Percentiles rank a stretch among this genome's conserved stretches.
phyloP scores from a whole-genome alignment of 208 protist genomes.

The Zelonia costaricensis region DNA sequence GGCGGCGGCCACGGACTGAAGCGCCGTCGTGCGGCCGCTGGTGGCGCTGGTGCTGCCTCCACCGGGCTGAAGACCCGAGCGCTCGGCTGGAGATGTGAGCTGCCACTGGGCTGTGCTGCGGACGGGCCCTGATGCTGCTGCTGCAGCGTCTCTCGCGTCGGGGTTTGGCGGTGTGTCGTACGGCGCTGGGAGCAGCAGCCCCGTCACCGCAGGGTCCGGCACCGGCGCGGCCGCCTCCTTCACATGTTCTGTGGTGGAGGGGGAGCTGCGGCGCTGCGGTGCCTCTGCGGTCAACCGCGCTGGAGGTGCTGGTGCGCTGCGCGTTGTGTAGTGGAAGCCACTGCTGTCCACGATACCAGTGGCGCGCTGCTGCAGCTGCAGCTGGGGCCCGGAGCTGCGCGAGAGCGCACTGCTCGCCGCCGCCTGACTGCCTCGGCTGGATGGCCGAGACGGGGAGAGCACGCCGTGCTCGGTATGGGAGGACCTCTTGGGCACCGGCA shows the following conservation, averaged over 20 bases:
- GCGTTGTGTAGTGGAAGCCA: slow-evolving; percentile 17
- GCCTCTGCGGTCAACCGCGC: neutral
- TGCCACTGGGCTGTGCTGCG: slow-evolving; percentile 18
- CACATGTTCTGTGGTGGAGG: neutral
- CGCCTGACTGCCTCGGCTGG: neutral
- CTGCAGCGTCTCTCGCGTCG: neutral
- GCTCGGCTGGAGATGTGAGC: slow-evolving; percentile 16
- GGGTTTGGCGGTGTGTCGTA: neutral
- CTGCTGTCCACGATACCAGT: slow-evolving; percentile 14
- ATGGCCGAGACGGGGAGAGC: neutral
- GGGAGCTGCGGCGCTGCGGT: neutral
- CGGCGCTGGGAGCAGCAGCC: slow-evolving; percentile 5
- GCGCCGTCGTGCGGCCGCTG: neutral
- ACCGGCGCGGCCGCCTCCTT: too few species aligned
- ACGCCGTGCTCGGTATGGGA: neutral
- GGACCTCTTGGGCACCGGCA: slow-evolving; percentile 19
- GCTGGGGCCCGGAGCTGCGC: neutral
- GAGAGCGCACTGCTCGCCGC: neutral
- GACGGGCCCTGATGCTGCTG: neutral
- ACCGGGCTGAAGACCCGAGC: neutral
- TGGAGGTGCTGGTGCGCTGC: neutral
- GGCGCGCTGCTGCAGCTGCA: neutral
- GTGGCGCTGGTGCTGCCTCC: neutral
- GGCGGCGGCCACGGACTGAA: neutral
- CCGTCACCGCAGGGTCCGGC: neutral